phyloP scores from a whole-genome alignment of 768 basidiomycete species.

The Antrodiella citrinella region DNA sequence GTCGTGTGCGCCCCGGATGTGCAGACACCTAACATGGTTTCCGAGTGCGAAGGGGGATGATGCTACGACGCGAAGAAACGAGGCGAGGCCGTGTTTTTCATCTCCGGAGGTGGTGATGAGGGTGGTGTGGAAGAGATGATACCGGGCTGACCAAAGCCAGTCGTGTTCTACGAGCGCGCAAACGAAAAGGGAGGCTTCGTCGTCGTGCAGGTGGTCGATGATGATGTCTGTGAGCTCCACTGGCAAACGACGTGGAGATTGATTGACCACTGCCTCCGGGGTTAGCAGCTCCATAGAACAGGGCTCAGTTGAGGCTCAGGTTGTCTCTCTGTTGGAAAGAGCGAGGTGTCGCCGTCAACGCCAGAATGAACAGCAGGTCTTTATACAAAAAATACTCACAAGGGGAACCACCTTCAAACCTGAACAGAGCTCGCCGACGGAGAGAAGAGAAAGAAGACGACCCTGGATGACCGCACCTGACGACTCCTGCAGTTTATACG shows the following conservation, averaged over 20 bases:
- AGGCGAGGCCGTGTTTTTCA: neutral
- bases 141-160: conserved; percentile 7
- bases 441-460: no score
- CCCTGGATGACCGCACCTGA: no score
- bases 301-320: no score
- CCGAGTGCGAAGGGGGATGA: neutral
- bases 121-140: conserved; percentile 2
- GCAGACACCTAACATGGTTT: neutral
- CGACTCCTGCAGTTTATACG: no score
- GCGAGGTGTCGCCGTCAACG: no score
- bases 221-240: conserved; percentile 7
- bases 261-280: no score
- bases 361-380: no score
- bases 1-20: neutral
- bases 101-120: neutral
- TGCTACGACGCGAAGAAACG: neutral
- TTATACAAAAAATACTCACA: no score
- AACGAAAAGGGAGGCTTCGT: neutral
- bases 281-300: no score
- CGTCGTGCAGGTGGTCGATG: conserved; percentile 9
- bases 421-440: no score
- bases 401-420: no score
- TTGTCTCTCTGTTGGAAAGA: no score
- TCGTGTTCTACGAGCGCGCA: conserved; percentile 6
- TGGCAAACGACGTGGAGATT: conserved; percentile 4